Base-by-base conservation (phyloP, 2,329 filamentous ascomycete genomes). In the Ilyonectria robusta region DNA sequence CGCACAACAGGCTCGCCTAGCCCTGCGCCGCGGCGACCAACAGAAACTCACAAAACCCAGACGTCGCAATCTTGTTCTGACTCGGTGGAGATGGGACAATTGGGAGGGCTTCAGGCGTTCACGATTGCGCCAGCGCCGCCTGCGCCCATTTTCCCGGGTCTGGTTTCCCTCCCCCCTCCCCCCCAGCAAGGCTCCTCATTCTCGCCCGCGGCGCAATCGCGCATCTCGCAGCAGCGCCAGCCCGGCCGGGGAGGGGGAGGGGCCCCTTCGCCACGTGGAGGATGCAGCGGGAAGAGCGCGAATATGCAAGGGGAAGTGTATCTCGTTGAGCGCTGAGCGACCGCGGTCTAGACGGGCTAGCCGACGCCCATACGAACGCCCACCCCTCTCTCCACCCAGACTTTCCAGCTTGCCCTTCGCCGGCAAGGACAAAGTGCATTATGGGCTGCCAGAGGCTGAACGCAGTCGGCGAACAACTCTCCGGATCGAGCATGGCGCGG, bases 261-360 rank as follows among this genome's bases (percentile, higher is more conserved):
- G 11, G 19, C 10, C 9, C 17, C 40, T 42, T 33, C 62, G 69
- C 72, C 72, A 75, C 72, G 72, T 75, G 71, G 72, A 63, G 55
- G 56, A 58, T 68, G 51, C 47, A 58, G 60, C 60, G 60, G 67
- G 46, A 60, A 60, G 46, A 35, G 35, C 23, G 35, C 23, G 66
- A 59, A 46, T 66, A 71, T 71, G 71, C 71, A 75, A 64, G 70
- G 72, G 47, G 47, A 63, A 63, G 44, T 51, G 44, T n/a, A 7
- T 55, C 47, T 42, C 46, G 31, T 29, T 53, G 35, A 19, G 13
- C 26, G 21, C 29, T 42, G 6, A 4, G 26, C 8, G 26, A 50
- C 58, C 46, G 63, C 58, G 46, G 66, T 66, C 62, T 56, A 51
- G 67, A 63, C 61, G 58, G n/a, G 37, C 48, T 57, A 42, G 40